Evolutionary conservation across 345 rosid species (phyloP), one percentile per base, ranked within the genome.

Genomic region (Gossypium bickii): DNA sequence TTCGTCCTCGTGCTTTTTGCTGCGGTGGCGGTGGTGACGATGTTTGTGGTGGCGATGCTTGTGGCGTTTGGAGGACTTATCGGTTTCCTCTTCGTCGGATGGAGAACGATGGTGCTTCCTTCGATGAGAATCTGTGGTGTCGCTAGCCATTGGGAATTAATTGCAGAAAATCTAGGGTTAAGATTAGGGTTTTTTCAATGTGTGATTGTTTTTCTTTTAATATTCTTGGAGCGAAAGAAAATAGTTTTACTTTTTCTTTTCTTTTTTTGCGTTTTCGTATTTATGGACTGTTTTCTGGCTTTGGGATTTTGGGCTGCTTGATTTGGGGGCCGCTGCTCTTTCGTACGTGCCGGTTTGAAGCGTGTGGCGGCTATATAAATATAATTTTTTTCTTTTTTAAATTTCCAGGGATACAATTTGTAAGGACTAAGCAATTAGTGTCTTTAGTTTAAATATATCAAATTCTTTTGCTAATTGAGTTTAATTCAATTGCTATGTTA

Each of bases 1-100:
- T 27, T 90, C 91, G 34, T 83, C 89, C 47, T 74, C 90, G 63
- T 78, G 87, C 81, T 82, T 91, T 84, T 82, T 89, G 81, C 87
- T 85, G 57, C 89, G 92, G 74, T 85, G 91, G 62, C 83, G 92
- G 56, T 81, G 93, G 70, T 78, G 87, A 22, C 81, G 93, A 45
- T 85, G 89, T 67, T 56, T 86, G 72, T 81, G 79, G 72, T 86
- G 98, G 70, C 93, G 94, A 75, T 92, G 92, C 76, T 96, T 93
- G 78, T 85, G 94, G 13, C 92, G 94, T 74, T 92, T 90, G 9
- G 90, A 81, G 22, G 92, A 86, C 85, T 89, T 89, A 10, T 82
- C 90, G 9, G 77, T 80, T 41, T 84, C 93, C 45, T 85, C 91
- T 7, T 86, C 90, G 18, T 76, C 87, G 10, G 87, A 77, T 66